Evolutionary conservation across 2,329 filamentous ascomycete genomes (phyloP), one percentile per base, ranked within the genome.

Genomic region (Arthrobotrys musiformis): DNA sequence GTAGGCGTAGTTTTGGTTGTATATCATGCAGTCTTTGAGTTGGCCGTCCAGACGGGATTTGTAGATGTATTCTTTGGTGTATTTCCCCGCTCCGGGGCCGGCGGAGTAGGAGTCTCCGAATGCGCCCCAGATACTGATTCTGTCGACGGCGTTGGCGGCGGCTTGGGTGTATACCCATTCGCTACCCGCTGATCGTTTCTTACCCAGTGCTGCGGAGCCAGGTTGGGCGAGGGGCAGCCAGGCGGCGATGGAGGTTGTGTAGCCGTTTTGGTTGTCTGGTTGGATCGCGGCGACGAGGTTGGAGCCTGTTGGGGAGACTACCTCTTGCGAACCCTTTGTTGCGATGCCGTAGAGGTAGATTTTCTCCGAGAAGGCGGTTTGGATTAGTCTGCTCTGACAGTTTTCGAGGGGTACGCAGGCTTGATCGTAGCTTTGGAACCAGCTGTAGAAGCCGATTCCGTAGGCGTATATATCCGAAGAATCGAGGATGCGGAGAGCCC

Each of bases 361-460:
- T 37, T 78, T 81, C 62, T 81, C 81, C 0, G 81, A 81, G 15
- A 76, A 75, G 4, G 75, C 4, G 68, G 62, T 19, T 81, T 44
- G 82, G 0, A 81, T 64, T 2, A 88, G 82, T 80, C 87, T 89
- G 13, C 81, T 81, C 80, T 88, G 86, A 35, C 81, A 81, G 35
- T 63, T 54, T 22, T 72, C 68, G 0, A 40, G 8, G n/a, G 58
- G 22, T 13, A 64, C 46, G 19, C 69, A 73, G 17, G 30, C 37
- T 48, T 62, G 69, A 9, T n/a, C 61, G n/a, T 73, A 66, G 63
- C 79, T 78, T 82, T 83, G 76, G 83, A 79, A 77, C 50, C 67
- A 66, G 37, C 44, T 60, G 50, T 80, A 85, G 5, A 79, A 63
- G 11, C 78, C 78, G 11, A 62, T 50, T 15, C 78, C 76, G 30